A percentile compares a stretch with the other conserved stretches of the same genome.
These are phyloP conservation scores for Glycine tomentella DNA, from an alignment of 306 rosid genomes.

Conservation along the genomic window DNA sequence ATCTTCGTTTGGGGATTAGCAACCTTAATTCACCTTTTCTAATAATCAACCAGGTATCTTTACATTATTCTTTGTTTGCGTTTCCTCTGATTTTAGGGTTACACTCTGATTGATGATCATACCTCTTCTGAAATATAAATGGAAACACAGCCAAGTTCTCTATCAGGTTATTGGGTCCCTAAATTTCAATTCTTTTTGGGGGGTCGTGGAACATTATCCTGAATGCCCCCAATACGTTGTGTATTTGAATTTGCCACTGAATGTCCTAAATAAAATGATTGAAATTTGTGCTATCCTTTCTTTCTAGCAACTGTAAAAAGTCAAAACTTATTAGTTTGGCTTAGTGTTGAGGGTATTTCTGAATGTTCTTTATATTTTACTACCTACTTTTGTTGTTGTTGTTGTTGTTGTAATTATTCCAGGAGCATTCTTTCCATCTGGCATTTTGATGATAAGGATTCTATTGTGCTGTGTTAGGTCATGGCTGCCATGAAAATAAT, in stretches of 20 bases:
- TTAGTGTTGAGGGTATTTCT: slow-evolving; percentile 4
- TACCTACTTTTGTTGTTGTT: too few relatives aligned
- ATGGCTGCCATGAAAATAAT: slow-evolving; percentile 74
- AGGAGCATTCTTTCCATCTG: neutral
- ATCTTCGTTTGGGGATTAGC: neutral
- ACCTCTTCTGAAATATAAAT: neutral
- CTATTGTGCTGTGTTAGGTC: slow-evolving; percentile 47
- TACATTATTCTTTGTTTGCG: slow-evolving; percentile 6
- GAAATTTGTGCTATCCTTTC: neutral
- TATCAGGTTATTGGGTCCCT: slow-evolving; percentile 3
- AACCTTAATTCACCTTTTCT: slow-evolving; percentile 16
- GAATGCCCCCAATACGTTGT: neutral
- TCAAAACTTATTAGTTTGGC: slow-evolving; percentile 6
- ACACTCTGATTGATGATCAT: neutral
- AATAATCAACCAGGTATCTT: slow-evolving; percentile 28
- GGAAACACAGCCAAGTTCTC: neutral
- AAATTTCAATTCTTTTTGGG: neutral
- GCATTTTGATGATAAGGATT: slow-evolving; percentile 14
- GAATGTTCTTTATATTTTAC: neutral
- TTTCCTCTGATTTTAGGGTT: slow-evolving; percentile 35
- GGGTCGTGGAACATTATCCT: neutral
- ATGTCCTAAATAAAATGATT: slow-evolving; percentile 14
- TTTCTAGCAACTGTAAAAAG: neutral
- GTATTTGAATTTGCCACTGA: slow-evolving; percentile 22
- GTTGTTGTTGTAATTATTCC: neutral